A percentile compares a stretch with the other conserved stretches of the same genome.
Conservation (phyloP, 306 rosid species). For the Cucumis melo region DNA sequence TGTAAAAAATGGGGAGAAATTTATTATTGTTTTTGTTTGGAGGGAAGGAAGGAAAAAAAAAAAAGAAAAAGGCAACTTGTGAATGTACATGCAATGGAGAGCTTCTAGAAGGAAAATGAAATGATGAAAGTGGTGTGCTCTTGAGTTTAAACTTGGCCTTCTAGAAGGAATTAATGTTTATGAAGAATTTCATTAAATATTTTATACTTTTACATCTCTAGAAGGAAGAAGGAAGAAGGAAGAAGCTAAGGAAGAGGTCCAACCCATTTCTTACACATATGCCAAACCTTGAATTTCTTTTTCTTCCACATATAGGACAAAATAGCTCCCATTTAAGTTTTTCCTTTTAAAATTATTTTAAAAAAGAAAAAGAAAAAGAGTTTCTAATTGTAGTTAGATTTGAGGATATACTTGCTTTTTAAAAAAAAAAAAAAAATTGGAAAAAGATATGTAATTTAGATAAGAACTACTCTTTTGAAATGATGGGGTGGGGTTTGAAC, state of each 20-base stretch:
- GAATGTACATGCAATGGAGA: background rate
- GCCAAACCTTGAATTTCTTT: background rate
- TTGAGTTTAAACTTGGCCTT: conserved; percentile 6
- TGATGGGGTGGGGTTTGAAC: too few relatives aligned
- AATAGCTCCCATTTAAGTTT: background rate
- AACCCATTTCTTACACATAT: background rate
- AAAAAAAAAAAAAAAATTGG: too few relatives aligned
- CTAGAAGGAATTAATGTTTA: conserved; percentile 13
- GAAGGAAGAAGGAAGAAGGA: background rate
- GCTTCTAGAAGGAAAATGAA: conserved; percentile 28
- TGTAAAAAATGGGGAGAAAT: background rate
- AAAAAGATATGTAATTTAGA: too few relatives aligned
- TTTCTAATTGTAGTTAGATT: background rate
- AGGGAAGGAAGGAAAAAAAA: background rate
- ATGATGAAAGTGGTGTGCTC: background rate
- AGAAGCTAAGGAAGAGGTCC: background rate
- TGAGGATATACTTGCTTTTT: background rate
- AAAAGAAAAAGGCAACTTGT: background rate
- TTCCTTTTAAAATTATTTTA: background rate
- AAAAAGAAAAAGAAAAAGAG: background rate
- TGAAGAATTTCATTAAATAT: background rate
- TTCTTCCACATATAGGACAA: background rate
- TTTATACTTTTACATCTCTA: background rate
- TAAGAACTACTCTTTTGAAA: too few relatives aligned
- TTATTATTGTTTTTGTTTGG: background rate